Evolutionary conservation across 148 eudicot species (phyloP).

Genomic region (Limonium bicolor): DNA sequence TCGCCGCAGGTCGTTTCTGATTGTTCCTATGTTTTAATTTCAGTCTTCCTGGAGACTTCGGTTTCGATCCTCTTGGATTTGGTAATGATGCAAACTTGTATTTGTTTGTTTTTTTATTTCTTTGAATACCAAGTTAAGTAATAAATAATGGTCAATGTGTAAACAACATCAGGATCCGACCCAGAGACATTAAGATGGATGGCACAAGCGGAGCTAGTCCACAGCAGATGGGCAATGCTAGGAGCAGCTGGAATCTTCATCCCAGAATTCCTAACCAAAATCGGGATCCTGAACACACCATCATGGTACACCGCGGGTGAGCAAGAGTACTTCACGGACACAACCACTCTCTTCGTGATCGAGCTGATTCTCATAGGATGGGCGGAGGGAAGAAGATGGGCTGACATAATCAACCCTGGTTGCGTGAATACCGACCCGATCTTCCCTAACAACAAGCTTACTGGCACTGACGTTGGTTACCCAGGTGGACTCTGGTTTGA

Average conservation of each 20-base stretch:
- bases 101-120: neutral
- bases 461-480: slow-evolving; percentile 93
- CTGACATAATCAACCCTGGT: slow-evolving; percentile 87
- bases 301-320: slow-evolving; percentile 99
- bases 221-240: slow-evolving; percentile 97
- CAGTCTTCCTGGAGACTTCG: slow-evolving; percentile 98
- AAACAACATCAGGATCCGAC: slow-evolving; percentile 56
- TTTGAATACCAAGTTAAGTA: no score
- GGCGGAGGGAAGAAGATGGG: slow-evolving; percentile 99
- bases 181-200: slow-evolving; percentile 88
- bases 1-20: no score
- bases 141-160: neutral
- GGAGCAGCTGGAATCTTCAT: slow-evolving; percentile 97
- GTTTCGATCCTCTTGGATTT: slow-evolving; percentile 96
- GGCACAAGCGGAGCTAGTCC: slow-evolving; percentile 75
- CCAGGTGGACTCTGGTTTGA: slow-evolving; percentile 99
- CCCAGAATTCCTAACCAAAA: slow-evolving; percentile 82
- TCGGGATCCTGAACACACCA: slow-evolving; percentile 88
- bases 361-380: slow-evolving; percentile 83
- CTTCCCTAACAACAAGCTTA: slow-evolving; percentile 96
- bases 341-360: slow-evolving; percentile 70
- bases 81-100: slow-evolving; percentile 19
- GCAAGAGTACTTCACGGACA: slow-evolving; percentile 90
- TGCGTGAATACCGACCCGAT: slow-evolving; percentile 90
- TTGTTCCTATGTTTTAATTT: slow-evolving; percentile 4